These are phyloP conservation scores for Kandelia obovata DNA, from an alignment of 345 rosid genomes.

Conservation along the genomic window DNA sequence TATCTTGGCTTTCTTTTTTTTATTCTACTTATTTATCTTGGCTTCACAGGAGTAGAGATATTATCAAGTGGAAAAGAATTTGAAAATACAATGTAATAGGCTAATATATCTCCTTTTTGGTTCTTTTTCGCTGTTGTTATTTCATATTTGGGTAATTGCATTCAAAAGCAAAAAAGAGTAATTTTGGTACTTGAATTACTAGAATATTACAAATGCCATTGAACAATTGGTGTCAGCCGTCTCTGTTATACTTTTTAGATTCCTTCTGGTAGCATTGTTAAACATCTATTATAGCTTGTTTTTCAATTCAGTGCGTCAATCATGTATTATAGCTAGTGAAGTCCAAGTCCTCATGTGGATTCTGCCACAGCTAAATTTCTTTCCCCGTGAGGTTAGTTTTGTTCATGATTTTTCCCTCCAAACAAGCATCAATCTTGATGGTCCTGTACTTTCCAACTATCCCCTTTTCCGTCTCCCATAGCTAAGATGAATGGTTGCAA, in stretches of 20 bases:
- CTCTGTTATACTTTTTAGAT: neutral
- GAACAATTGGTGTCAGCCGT: too few species aligned
- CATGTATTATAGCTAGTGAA: slow-evolving; percentile 19
- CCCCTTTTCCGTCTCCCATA: too few species aligned
- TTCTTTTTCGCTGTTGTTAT: too few species aligned
- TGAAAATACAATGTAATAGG: too few species aligned
- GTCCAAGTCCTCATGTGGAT: slow-evolving; percentile 10
- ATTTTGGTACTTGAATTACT: too few species aligned
- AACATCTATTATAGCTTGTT: slow-evolving; percentile 10
- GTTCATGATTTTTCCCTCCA: neutral
- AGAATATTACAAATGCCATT: too few species aligned
- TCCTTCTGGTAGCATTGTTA: neutral
- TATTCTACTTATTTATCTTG: neutral
- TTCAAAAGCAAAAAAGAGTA: too few species aligned
- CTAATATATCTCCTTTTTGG: too few species aligned
- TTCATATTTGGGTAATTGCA: too few species aligned
- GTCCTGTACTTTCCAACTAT: neutral
- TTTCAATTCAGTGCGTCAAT: slow-evolving; percentile 37
- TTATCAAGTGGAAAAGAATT: too few species aligned
- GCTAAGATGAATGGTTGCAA: too few species aligned
- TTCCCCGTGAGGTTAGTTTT: slow-evolving; percentile 31
- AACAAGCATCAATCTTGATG: neutral
- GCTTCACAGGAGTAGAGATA: too few species aligned
- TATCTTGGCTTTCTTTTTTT: neutral
- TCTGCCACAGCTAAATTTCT: slow-evolving; percentile 10